phyloP scores from a whole-genome alignment of 768 basidiomycete species.

The Wakefieldia striispora region DNA sequence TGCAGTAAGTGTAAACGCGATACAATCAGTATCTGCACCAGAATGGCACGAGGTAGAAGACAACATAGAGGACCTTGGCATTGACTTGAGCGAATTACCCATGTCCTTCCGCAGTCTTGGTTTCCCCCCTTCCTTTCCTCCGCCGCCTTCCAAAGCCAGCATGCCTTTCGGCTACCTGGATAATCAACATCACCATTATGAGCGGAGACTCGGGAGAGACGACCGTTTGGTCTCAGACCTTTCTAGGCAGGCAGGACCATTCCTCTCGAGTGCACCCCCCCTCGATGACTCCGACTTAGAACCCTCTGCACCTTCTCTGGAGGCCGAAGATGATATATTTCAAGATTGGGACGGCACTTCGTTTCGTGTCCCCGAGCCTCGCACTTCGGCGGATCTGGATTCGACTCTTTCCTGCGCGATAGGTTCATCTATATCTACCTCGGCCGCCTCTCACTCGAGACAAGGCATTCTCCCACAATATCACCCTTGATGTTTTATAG shows the following conservation, averaged over 20 bases:
- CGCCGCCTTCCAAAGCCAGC: slow-evolving; percentile 41
- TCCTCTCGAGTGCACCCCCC: slow-evolving; percentile 33
- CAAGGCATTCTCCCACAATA: slow-evolving; percentile 29
- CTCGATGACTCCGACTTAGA: slow-evolving; percentile 28
- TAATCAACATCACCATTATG: slow-evolving; percentile 38
- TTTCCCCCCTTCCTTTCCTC: slow-evolving; percentile 25
- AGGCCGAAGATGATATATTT: slow-evolving; percentile 20
- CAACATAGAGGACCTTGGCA: slow-evolving; percentile 26
- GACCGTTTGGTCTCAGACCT: slow-evolving; percentile 34
- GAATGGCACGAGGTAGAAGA: slow-evolving; percentile 53
- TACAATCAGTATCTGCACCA: slow-evolving; percentile 44
- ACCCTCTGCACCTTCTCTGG: slow-evolving; percentile 48
- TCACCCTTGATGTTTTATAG: slow-evolving; percentile 21
- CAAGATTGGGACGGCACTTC: slow-evolving; percentile 22
- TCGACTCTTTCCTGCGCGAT: not conserved
- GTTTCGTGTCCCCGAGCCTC: not conserved
- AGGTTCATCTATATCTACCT: slow-evolving; percentile 1
- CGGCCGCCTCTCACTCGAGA: not conserved
- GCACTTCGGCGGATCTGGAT: slow-evolving; percentile 1
- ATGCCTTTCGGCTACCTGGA: slow-evolving; percentile 37
- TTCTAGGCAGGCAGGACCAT: slow-evolving; percentile 41
- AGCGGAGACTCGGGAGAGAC: slow-evolving; percentile 21
- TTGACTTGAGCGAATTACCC: slow-evolving; percentile 9
- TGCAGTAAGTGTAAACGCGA: slow-evolving; percentile 12
- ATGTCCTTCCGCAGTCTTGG: slow-evolving; percentile 3